A percentile compares a stretch with the other conserved stretches of the same genome.
phyloP scores from a whole-genome alignment of 2,329 filamentous ascomycete genomes.

The Diaporthe amygdali region DNA sequence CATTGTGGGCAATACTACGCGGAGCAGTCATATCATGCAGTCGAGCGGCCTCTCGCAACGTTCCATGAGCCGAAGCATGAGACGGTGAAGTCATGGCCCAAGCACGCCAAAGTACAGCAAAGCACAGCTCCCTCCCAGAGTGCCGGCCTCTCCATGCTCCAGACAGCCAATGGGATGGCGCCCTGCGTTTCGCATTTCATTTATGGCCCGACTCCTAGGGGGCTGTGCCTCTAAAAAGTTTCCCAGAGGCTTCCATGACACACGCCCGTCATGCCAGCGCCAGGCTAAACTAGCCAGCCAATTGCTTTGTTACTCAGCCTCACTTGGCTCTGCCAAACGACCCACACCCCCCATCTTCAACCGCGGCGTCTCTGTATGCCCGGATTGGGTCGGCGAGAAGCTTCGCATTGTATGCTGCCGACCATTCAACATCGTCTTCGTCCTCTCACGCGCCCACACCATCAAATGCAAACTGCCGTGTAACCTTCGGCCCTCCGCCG shows the following conservation, averaged over 20 bases:
- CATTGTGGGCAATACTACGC: background rate
- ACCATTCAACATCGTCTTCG: background rate
- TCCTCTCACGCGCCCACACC: background rate
- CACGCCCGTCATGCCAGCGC: constrained; percentile 6
- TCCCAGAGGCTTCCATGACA: constrained; percentile 3
- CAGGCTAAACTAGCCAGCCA: background rate
- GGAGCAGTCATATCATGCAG: background rate
- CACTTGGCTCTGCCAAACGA: background rate
- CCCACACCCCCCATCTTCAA: background rate
- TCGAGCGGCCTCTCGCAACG: constrained; percentile 5
- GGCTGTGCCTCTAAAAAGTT: background rate
- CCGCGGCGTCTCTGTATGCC: background rate
- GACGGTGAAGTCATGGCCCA: background rate
- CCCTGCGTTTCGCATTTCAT: background rate
- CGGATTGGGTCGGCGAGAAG: background rate
- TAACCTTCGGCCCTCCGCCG: background rate
- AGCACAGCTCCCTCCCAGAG: background rate
- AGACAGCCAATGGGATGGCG: background rate
- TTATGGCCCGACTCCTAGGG: background rate
- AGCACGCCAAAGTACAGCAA: background rate
- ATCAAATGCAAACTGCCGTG: background rate
- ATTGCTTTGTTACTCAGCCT: constrained; percentile 14
- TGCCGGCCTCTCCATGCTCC: background rate
- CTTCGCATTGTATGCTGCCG: background rate
- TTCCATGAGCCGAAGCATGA: constrained; percentile 4